These are phyloP conservation scores for Ambrosiella xylebori DNA, from an alignment of 2,329 filamentous ascomycete genomes.

Conservation along the genomic window DNA sequence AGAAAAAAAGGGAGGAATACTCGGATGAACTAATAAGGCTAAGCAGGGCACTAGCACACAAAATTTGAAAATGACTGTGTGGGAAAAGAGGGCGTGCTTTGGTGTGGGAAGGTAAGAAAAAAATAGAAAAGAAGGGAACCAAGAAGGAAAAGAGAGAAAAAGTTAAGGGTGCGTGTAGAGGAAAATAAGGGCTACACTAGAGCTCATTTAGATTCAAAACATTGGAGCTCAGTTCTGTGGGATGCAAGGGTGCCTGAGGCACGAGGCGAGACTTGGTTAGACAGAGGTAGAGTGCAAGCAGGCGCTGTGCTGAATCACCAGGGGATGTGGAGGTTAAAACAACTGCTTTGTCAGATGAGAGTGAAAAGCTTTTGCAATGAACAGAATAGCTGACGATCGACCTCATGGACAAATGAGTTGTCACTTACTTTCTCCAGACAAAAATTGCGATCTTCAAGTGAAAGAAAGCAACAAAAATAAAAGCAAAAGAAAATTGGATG, in stretches of 20 bases:
- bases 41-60: neutral
- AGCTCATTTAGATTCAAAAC: neutral
- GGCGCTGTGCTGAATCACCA: no score
- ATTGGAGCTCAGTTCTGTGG: neutral
- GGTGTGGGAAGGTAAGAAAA: neutral
- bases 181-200: neutral
- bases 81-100: neutral
- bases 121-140: neutral
- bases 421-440: neutral
- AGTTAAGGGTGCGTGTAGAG: neutral
- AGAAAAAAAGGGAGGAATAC: neutral
- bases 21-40: neutral
- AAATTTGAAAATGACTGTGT: neutral
- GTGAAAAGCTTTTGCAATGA: neutral
- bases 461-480: neutral
- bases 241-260: slow-evolving; percentile 1
- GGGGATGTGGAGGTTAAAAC: no score
- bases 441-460: neutral
- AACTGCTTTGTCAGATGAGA: no score
- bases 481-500: neutral
- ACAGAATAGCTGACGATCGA: neutral
- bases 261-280: neutral
- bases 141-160: neutral
- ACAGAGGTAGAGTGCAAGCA: no score
- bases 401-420: neutral